Base-by-base conservation (phyloP, 2,329 filamentous ascomycete species). In the Phaeoacremonium minimum region DNA sequence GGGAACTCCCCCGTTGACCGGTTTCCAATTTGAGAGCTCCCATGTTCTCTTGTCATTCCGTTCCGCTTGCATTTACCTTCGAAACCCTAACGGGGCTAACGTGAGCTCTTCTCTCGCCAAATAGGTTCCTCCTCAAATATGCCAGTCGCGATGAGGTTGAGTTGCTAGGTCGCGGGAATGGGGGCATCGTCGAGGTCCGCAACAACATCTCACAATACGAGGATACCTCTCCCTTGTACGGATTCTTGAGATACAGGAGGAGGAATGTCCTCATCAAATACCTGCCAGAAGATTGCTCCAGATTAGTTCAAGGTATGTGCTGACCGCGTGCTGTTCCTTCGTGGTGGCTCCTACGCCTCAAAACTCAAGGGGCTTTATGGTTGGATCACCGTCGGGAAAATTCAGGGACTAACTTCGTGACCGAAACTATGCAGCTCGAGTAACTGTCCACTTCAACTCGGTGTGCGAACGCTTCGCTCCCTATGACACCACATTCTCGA, bases 111-210 rank as follows among this genome's bases (percentile, higher is more conserved):
- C n/a, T n/a, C n/a, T n/a, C n/a, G n/a, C n/a, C n/a, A n/a, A n/a
- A 49, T 55, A 97, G 93, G 93, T 93, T 98, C 55, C 78, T 97
- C 45, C 80, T 98, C 50, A 90, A 91, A 59, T 98, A 98, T 65
- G 74, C 79, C 45, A 84, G 84, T 43, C 83, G 93, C 61, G 93
- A 98, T 69, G 87, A 91, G 50, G 75, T 98, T 43, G 82, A 87
- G 47, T 64, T 98, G 38, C 70, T 93, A 40, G 78, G 73, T 42
- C 79, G 77, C 48, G 93, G 93, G 33, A 84, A 73, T 47, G 86
- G 87, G 47, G 91, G 93, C 45, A 83, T 95, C 41, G 75, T 80
- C 42, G 93, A 97, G 58, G 80, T 93, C 46, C 84, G 89, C 53
- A 80, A 81, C 52, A 76, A 80, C 38, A 83, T 97, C 48, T 77